phyloP scores from a whole-genome alignment of 768 basidiomycete genomes.

The Dioszegia hungarica region DNA sequence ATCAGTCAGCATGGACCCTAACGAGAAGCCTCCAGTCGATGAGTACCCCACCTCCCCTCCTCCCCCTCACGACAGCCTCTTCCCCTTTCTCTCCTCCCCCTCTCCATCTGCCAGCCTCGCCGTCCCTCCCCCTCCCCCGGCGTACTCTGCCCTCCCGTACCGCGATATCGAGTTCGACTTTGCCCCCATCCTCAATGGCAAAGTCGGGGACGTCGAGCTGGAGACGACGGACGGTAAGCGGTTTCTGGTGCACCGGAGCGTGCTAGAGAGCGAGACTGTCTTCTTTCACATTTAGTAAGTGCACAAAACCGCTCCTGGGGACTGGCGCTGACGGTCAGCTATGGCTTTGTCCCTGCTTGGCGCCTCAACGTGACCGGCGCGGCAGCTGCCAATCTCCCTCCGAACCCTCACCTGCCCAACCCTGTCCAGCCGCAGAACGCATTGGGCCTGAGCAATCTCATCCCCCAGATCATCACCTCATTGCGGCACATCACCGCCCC shows the following conservation, averaged over 20 bases:
- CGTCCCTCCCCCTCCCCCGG: conserved; percentile 28
- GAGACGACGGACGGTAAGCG: conserved; percentile 37
- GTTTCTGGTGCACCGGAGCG: conserved; percentile 38
- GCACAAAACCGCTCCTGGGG: background rate
- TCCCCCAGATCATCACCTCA: conserved; percentile 27
- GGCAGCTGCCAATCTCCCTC: background rate
- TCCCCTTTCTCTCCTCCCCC: conserved; percentile 1
- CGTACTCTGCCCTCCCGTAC: conserved; percentile 37
- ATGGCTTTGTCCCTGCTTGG: conserved; percentile 45
- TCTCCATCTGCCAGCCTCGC: background rate
- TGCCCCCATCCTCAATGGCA: conserved; percentile 29
- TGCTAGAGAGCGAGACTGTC: conserved; percentile 39
- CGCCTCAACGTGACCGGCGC: conserved; percentile 17
- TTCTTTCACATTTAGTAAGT: conserved; percentile 47
- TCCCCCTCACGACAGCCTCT: background rate
- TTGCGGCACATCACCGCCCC: conserved; percentile 2
- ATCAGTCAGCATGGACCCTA: conserved; percentile 5
- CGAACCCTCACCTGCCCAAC: conserved; percentile 7
- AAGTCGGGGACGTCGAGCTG: conserved; percentile 37
- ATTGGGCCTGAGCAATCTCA: background rate
- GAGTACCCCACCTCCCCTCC: conserved; percentile 6
- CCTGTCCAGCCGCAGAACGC: background rate
- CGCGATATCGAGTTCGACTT: conserved; percentile 31
- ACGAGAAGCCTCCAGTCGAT: conserved; percentile 6
- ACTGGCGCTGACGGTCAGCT: conserved; percentile 16